Evolutionary conservation across 2,329 filamentous ascomycete species (phyloP).

Genomic region (Canariomyces notabilis): DNA sequence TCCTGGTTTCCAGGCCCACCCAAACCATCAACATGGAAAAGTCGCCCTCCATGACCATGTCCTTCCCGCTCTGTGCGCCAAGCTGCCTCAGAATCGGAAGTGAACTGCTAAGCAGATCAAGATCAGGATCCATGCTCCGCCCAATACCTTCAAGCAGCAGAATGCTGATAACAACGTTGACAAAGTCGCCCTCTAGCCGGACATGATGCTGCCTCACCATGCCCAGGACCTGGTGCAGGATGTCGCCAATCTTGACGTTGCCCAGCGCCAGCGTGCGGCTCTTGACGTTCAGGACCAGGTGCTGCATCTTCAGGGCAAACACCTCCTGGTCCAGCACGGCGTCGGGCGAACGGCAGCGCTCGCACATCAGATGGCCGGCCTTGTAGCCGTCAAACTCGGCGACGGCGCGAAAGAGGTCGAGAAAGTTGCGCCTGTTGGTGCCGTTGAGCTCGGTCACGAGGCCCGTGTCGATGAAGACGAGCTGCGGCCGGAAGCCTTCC

Average conservation of each 20-base stretch:
- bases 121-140: conserved; percentile 73
- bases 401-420: conserved; percentile 91
- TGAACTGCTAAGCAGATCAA: conserved; percentile 81
- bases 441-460: conserved; percentile 90
- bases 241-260: conserved; percentile 93
- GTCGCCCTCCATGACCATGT: conserved; percentile 66
- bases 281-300: conserved; percentile 88
- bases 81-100: conserved; percentile 86
- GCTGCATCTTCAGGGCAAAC: conserved; percentile 95
- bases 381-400: conserved; percentile 97
- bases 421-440: conserved; percentile 80
- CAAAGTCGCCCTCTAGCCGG: conserved; percentile 91
- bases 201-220: conserved; percentile 95
- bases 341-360: conserved; percentile 86
- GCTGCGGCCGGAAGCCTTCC: conserved; percentile 86
- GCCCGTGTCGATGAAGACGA: conserved; percentile 96
- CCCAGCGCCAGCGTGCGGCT: conserved; percentile 84
- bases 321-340: conserved; percentile 84
- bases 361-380: conserved; percentile 91
- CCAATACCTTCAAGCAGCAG: conserved; percentile 92
- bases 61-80: conserved; percentile 68
- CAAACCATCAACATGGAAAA: conserved; percentile 86
- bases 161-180: conserved; percentile 96
- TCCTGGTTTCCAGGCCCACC: conserved; percentile 82
- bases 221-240: conserved; percentile 79